Conservation (phyloP, 2,329 filamentous ascomycete species). For the Diaporthe longicolla region DNA sequence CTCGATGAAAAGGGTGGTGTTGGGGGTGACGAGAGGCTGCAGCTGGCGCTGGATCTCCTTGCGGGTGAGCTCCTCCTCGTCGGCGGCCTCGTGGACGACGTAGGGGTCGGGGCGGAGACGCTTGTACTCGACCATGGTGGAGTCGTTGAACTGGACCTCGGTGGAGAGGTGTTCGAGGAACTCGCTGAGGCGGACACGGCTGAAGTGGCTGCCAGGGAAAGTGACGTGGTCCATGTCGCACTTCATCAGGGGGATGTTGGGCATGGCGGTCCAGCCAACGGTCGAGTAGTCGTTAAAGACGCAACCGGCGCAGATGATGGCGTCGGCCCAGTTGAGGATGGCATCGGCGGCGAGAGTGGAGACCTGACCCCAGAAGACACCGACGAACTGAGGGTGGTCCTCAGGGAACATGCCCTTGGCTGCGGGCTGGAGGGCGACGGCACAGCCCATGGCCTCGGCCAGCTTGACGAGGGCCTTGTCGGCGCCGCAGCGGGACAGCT, state of each 20-base stretch:
- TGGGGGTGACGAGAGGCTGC: slow-evolving; percentile 44
- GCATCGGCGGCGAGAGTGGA: slow-evolving; percentile 48
- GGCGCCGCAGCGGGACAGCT: slow-evolving; percentile 44
- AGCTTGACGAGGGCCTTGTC: slow-evolving; percentile 46
- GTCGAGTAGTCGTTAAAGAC: slow-evolving; percentile 50
- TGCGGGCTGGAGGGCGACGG: slow-evolving; percentile 49
- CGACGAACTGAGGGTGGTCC: slow-evolving; percentile 48
- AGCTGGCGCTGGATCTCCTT: slow-evolving; percentile 48
- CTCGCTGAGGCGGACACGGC: slow-evolving; percentile 47
- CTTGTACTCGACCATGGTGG: slow-evolving; percentile 48
- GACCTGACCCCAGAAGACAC: slow-evolving; percentile 49
- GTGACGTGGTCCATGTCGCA: slow-evolving; percentile 49
- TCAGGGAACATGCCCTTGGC: slow-evolving; percentile 51
- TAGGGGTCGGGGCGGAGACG: slow-evolving; percentile 46
- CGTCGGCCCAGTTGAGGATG: slow-evolving; percentile 49
- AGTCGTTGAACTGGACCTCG: slow-evolving; percentile 45
- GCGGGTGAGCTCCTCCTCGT: slow-evolving; percentile 45
- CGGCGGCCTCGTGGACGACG: slow-evolving; percentile 41
- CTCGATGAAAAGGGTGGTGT: slow-evolving; percentile 48
- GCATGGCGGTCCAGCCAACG: slow-evolving; percentile 49
- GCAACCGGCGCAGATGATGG: slow-evolving; percentile 48
- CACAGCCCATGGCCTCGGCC: slow-evolving; percentile 49
- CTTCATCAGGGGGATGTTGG: slow-evolving; percentile 47
- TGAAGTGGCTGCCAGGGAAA: slow-evolving; percentile 48
- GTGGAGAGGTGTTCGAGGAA: slow-evolving; percentile 46